Evolutionary conservation across 1,284 basidiomycete species (phyloP).

Genomic region (Rhodotorula glutinis): DNA sequence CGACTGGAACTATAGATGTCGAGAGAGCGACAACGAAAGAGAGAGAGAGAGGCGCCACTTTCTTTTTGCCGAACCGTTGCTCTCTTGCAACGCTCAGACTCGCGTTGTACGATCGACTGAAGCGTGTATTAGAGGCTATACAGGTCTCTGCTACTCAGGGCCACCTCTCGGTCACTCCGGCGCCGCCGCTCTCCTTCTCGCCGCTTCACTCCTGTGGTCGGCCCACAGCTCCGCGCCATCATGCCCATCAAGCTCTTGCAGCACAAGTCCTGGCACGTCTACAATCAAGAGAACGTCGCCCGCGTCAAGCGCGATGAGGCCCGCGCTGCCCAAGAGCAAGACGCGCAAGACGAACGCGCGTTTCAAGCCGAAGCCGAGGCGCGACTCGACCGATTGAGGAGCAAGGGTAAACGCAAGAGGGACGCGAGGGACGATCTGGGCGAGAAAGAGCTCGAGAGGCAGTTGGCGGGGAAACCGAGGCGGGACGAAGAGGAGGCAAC

Average conservation of each 20-base stretch:
- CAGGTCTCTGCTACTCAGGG: too few relatives aligned
- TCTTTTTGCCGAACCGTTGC: too few relatives aligned
- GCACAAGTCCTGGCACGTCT: conserved; percentile 37
- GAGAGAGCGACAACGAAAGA: neutral
- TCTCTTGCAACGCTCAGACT: too few relatives aligned
- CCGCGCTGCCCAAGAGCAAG: conserved; percentile 9
- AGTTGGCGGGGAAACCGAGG: conserved; percentile 27
- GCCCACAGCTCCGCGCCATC: too few relatives aligned
- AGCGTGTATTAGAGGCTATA: too few relatives aligned
- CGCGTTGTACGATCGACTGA: too few relatives aligned
- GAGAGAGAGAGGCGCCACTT: neutral
- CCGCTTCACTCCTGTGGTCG: too few relatives aligned
- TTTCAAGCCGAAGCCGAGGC: conserved; percentile 31
- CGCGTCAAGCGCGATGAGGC: conserved; percentile 37
- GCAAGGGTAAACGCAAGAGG: conserved; percentile 9
- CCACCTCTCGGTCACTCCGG: too few relatives aligned
- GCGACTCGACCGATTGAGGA: conserved; percentile 28
- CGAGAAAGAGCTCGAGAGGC: conserved; percentile 37
- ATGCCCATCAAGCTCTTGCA: conserved; percentile 34
- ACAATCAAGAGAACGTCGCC: conserved; percentile 32
- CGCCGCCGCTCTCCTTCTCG: too few relatives aligned
- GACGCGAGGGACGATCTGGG: conserved; percentile 25
- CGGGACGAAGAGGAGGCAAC: neutral
- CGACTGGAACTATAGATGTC: too few relatives aligned
- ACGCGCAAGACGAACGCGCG: conserved; percentile 8